A percentile compares a stretch with the other conserved stretches of the same genome.
phyloP scores from a whole-genome alignment of 2,329 filamentous ascomycete genomes.

The Emericellopsis atlantica region DNA sequence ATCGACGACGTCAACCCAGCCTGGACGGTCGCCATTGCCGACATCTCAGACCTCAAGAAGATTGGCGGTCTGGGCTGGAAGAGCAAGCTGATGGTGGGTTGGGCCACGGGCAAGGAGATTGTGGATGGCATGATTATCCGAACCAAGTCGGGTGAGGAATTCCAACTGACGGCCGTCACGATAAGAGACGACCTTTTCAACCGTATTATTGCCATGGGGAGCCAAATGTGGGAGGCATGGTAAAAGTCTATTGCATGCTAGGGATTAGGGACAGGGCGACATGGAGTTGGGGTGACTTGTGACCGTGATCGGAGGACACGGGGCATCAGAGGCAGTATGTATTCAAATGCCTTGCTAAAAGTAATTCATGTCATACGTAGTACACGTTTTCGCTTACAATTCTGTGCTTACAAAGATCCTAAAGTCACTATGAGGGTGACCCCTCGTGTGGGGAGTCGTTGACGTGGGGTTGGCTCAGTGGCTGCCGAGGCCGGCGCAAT shows the following conservation, averaged over 20 bases:
- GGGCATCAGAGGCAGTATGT: background rate
- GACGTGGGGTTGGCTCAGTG: too few species aligned
- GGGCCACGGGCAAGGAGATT: slow-evolving; percentile 62
- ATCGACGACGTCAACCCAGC: slow-evolving; percentile 41
- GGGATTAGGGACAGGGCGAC: too few species aligned
- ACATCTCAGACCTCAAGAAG: slow-evolving; percentile 65
- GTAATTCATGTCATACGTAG: too few species aligned
- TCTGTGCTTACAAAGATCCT: too few species aligned
- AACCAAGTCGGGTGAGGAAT: slow-evolving; percentile 40
- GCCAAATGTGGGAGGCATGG: slow-evolving; percentile 75
- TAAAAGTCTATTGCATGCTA: slow-evolving; percentile 16
- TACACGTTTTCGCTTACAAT: too few species aligned
- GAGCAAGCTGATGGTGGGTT: slow-evolving; percentile 68
- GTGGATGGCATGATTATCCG: slow-evolving; percentile 61
- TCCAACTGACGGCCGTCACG: slow-evolving; percentile 57
- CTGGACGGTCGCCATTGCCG: slow-evolving; percentile 58
- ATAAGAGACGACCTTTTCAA: slow-evolving; percentile 73
- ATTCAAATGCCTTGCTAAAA: background rate
- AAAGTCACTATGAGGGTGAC: too few species aligned
- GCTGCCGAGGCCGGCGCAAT: too few species aligned
- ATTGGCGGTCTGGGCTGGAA: slow-evolving; percentile 78
- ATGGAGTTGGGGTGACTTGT: too few species aligned
- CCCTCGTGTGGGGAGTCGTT: too few species aligned
- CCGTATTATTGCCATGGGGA: slow-evolving; percentile 60
- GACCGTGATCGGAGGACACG: too few species aligned